Evolutionary conservation across 495 filamentous ascomycete species (phyloP), one percentile per base, ranked within the genome.

Genomic region (Echria macrotheca): DNA sequence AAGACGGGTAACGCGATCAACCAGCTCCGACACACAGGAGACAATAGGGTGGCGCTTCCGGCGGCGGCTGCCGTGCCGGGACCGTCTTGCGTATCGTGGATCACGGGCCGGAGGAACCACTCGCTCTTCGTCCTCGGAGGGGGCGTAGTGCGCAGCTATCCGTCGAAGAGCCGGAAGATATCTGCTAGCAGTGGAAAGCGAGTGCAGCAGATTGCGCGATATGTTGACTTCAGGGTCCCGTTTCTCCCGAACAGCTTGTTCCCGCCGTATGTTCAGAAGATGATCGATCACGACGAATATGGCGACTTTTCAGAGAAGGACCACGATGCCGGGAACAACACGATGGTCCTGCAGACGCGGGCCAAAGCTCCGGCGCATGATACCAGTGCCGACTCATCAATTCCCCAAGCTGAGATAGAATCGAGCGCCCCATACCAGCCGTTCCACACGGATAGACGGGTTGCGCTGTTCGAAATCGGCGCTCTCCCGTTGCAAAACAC

Each of bases 381-480:
- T 50, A 57, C 65, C 28, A 56, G 64, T 39, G 64, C 69, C 6
- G 73, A 75, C 40, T 71, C 72, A 3, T 73, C 74, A n/a, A 80
- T 95, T 42, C 88, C 88, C 4, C 84, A 89, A 54, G 86, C 89
- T 2, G 91, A 96, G 69, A 91, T 95, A 52, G 91, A 96, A 62
- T 93, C 90, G 1, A 93, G 89, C 52, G 84, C 87, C 6, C 84
- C 89, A 2, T 95, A 91, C 49, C 87, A 90, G 52, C 89, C 91
- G 0, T 95, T 95, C 69, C 89, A 95, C 60, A 91, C 87, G 0
- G 89, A 95, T 54, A 79, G 81, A 15, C 78, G 90, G 8, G 85
- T 95, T 26, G 77, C 73, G 23, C 65, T 95, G 11, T 83, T 80
- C 55, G 72, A 84, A 44, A 0, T 57, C 21, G 60, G 53, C 4